A percentile compares a stretch with the other conserved stretches of the same genome.
These are phyloP conservation scores for Strobilomyces confusus DNA, from an alignment of 768 basidiomycete species.

Conservation along the genomic window DNA sequence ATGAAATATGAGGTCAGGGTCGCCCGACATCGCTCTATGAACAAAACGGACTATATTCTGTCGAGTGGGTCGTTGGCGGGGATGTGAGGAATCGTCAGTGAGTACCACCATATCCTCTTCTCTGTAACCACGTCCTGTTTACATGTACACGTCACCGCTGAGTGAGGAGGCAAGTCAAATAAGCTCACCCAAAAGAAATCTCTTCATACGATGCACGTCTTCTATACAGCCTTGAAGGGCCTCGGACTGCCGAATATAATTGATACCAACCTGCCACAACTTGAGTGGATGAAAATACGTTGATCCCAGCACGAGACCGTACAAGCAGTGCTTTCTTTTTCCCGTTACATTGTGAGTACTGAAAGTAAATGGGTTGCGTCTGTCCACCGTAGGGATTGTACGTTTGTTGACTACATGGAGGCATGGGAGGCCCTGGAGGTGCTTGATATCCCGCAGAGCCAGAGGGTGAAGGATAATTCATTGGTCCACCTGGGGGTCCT, in stretches of 20 bases:
- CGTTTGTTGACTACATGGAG: conserved; percentile 54
- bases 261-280: conserved; percentile 72
- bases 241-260: conserved; percentile 68
- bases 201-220: conserved; percentile 76
- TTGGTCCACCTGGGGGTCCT: conserved; percentile 13
- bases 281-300: neutral
- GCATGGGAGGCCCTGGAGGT: conserved; percentile 41
- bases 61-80: conserved; percentile 65
- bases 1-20: neutral
- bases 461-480: neutral
- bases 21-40: neutral
- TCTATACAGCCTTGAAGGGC: conserved; percentile 86
- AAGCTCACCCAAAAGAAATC: conserved; percentile 69
- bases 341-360: conserved; percentile 87
- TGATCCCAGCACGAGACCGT: conserved; percentile 25
- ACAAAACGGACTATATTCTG: conserved; percentile 67
- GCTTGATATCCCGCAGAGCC: conserved; percentile 8
- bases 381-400: conserved; percentile 58
- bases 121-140: conserved; percentile 49
- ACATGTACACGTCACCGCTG: neutral
- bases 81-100: conserved; percentile 67
- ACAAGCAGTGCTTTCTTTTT: conserved; percentile 87
- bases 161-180: neutral
- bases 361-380: conserved; percentile 62
- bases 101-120: conserved; percentile 82